These are phyloP conservation scores for Phytophthora agathidicida DNA, from an alignment of 352 stramenopile genomes.

Conservation along the genomic window DNA sequence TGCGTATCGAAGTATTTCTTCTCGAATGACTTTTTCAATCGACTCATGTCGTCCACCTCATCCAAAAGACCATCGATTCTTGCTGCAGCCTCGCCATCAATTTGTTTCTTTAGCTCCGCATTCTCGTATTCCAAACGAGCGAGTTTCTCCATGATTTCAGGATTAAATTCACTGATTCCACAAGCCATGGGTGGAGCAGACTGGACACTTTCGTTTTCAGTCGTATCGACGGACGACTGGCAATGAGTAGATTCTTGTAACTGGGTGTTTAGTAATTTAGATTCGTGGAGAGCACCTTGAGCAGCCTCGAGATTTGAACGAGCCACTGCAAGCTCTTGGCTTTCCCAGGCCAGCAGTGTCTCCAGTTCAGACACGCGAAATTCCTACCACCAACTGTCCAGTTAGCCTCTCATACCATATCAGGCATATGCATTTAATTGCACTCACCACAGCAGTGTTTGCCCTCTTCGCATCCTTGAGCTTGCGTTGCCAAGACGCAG, in stretches of 20 bases:
- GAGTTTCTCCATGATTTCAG: constrained; percentile 71
- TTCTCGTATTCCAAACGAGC: constrained; percentile 69
- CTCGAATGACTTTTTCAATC: constrained; percentile 79
- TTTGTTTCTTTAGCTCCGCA: constrained; percentile 44
- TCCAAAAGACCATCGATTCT: constrained; percentile 64
- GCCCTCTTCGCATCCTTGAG: constrained; percentile 69
- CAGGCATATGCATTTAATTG: neutral
- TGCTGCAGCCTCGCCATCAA: constrained; percentile 59
- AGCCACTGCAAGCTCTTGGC: constrained; percentile 33
- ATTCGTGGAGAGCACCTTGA: constrained; percentile 43
- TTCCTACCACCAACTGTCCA: constrained; percentile 41
- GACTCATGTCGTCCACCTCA: constrained; percentile 55
- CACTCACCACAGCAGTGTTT: constrained; percentile 68
- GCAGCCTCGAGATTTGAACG: constrained; percentile 38
- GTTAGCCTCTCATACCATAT: neutral
- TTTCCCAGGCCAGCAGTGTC: constrained; percentile 35
- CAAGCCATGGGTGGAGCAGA: constrained; percentile 17
- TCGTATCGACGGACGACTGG: constrained; percentile 11
- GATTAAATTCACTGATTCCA: constrained; percentile 71
- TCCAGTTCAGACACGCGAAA: constrained; percentile 70
- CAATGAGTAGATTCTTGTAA: constrained; percentile 49
- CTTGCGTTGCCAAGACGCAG: constrained; percentile 60
- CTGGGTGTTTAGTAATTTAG: constrained; percentile 48
- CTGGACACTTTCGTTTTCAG: neutral
- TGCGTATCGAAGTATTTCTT: constrained; percentile 65